A percentile compares a stretch with the other conserved stretches of the same genome.
phyloP scores from a whole-genome alignment of 2,329 filamentous ascomycete genomes.

The Cordyceps farinosa region DNA sequence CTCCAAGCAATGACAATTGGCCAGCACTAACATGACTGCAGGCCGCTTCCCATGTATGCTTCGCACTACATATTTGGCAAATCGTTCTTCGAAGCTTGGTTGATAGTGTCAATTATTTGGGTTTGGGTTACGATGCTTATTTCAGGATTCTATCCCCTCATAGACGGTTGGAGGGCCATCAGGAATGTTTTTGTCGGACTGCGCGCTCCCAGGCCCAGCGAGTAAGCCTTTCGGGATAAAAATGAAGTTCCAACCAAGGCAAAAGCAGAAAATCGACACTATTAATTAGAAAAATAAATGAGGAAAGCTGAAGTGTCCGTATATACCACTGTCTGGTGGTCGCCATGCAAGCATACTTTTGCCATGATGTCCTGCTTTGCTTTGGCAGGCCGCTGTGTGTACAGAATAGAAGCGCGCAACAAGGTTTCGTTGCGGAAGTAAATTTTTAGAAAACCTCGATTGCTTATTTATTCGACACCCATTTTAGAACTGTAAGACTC shows the following conservation, averaged over 20 bases:
- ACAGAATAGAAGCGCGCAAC: no score
- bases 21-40: constrained; percentile 14
- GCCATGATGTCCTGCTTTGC: background rate
- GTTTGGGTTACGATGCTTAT: constrained; percentile 49
- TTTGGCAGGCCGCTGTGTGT: no score
- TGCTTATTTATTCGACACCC: no score
- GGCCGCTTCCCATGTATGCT: constrained; percentile 52
- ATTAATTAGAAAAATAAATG: no score
- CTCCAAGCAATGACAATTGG: background rate
- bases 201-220: background rate
- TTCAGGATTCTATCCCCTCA: constrained; percentile 46
- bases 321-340: no score
- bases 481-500: no score
- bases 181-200: constrained; percentile 13
- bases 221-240: no score
- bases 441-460: no score
- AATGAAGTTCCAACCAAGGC: no score
- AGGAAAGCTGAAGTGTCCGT: no score
- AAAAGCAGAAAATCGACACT: no score
- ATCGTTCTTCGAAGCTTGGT: constrained; percentile 48
- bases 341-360: background rate
- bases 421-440: no score
- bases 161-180: constrained; percentile 42
- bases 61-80: constrained; percentile 47
- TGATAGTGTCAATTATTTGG: constrained; percentile 50